These are phyloP conservation scores for Oryza australiensis DNA, from an alignment of 176 grass and related monocot genomes.

Conservation along the genomic window DNA sequence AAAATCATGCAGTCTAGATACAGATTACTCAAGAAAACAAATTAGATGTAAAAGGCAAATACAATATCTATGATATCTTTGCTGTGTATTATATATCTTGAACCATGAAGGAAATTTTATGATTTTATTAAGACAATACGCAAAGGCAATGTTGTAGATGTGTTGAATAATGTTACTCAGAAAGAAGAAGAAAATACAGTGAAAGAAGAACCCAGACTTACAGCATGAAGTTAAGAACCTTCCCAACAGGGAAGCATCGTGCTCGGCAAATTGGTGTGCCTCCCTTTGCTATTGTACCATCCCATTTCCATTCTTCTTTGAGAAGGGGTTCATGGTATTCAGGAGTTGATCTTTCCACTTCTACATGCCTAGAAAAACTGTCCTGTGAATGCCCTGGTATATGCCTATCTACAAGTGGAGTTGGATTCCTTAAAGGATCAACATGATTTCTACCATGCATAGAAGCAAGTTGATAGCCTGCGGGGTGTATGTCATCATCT, in stretches of 20 bases:
- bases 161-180: neutral
- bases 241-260: constrained; percentile 94
- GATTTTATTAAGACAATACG: neutral
- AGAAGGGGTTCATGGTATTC: constrained; percentile 43
- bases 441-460: constrained; percentile 38
- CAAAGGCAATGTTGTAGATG: constrained; percentile 12
- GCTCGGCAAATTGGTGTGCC: constrained; percentile 81
- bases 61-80: constrained; percentile 13
- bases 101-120: neutral
- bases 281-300: constrained; percentile 88
- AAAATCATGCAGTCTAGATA: constrained; percentile 4
- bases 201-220: constrained; percentile 59
- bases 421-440: constrained; percentile 52
- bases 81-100: neutral
- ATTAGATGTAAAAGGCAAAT: constrained; percentile 1
- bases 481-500: constrained; percentile 40
- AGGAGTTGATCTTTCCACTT: constrained; percentile 48
- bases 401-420: constrained; percentile 45
- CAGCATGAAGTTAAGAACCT: constrained; percentile 92
- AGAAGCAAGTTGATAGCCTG: constrained; percentile 26
- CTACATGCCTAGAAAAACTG: constrained; percentile 48
- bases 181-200: neutral
- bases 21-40: constrained; percentile 10
- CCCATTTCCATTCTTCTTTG: constrained; percentile 96
- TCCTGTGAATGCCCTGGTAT: constrained; percentile 46